Evolutionary conservation across 2,329 filamentous ascomycete genomes (phyloP), one percentile per base, ranked within the genome.

Genomic region (Penicillium sp.): DNA sequence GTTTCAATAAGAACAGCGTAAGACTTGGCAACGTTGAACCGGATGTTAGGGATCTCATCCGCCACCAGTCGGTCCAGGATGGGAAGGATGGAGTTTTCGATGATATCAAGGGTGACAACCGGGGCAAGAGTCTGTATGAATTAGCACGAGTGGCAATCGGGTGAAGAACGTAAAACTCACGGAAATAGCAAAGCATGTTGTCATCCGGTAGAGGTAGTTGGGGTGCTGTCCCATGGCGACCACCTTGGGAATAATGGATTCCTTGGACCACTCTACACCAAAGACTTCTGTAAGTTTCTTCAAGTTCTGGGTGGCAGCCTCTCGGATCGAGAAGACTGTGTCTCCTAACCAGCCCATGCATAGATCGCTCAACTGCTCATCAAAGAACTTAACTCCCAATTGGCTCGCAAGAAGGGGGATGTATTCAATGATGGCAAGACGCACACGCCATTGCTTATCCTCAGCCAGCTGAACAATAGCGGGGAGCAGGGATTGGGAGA

Each of bases 161-260:
- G 22, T 41, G 29, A 31, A 42, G 46, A n/a, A 3, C 5, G 18
- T 20, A 37, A 11, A 29, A 84, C 90, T 81, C 83, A 99, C 94
- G 67, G 92, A 93, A 64, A 99, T 95, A 59, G 94, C 94, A 75
- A 99, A 99, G 79, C 93, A 97, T n/a, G 94, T 99, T 9, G 94
- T 99, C 94, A 99, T 99, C 73, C 94, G 86, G 83, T 99, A 99
- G 51, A 99, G 88, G 75, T 99, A 99, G 80, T 99, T 99, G 58
- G 93, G 91, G 74, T 99, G 94, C 71, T 91, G 90, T 57, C 94
- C 94, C 94, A 99, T 97, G 35, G 89, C 90, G 84, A 96, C 94
- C 62, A 99, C 94, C 81, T 97, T 97, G 57, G 94, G 94, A 67
- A 99, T 96, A 70, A 99, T 99, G 45, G 92, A 92, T 73, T 92